Base-by-base conservation (phyloP, 106 monocot species). In the Dendrobium chrysotoxum region DNA sequence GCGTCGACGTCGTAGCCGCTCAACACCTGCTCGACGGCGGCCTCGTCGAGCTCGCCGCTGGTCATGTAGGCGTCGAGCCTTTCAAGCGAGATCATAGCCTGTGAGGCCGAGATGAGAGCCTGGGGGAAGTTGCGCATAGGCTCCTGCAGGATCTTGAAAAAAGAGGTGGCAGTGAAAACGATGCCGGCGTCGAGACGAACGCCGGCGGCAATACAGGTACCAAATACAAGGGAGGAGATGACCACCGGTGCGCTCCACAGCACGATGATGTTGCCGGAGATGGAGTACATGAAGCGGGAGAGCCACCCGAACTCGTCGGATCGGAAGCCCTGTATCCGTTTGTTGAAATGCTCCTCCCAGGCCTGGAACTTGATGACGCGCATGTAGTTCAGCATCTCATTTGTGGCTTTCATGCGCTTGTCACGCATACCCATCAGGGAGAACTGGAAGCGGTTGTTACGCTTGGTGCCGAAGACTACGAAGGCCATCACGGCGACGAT, bases 301-400 rank as follows among this genome's bases (percentile, higher is more conserved):
- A 98, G 85, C 92, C 92, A 98, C 0, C 84, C 77, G 78, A 84
- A 91, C 84, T 98, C 95, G 3, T 79, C 79, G 10, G 81, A 72
- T 20, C 98, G 80, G 82, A 92, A 88, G 55, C 42, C 12, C 75
- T 83, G 73, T 39, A 95, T 91, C 61, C 91, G 83, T 40, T n/a
- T 61, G 18, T 85, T 73, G 83, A 98, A 98, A 53, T 94, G 92
- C 40, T 88, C 80, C 81, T 98, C 97, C 97, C 97, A 98, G 5
- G 97, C 94, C 81, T 98, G 97, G 66, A 94, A 86, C 81, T 98
- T 98, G 86, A 98, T 92, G 38, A 98, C 97, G 10, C 94, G 80
- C 91, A 98, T 98, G 85, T 89, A 89, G 78, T 70, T 89, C 35
- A 98, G 88, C 97, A 98, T 95, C 92, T 98, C 97, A 81, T 88